A percentile compares a stretch with the other conserved stretches of the same genome.
phyloP scores from a whole-genome alignment of 2,329 filamentous ascomycete genomes.

The Claviceps digitariae region DNA sequence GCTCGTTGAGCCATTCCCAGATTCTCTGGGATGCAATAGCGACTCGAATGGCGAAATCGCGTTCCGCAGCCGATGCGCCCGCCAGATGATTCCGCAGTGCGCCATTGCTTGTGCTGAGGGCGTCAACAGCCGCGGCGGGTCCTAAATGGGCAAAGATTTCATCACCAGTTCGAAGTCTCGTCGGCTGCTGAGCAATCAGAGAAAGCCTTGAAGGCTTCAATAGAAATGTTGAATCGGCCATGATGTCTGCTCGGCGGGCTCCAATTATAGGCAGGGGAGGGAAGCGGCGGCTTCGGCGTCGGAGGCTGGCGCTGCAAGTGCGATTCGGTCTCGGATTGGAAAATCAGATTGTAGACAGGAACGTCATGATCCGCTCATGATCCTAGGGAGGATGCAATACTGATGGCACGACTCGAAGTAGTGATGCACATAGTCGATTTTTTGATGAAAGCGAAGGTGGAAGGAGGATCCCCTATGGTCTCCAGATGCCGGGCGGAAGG shows the following conservation, averaged over 20 bases:
- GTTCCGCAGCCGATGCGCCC: constrained; percentile 48
- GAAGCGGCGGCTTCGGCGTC: too few relatives aligned
- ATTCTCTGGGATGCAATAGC: constrained; percentile 59
- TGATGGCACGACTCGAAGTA: constrained; percentile 10
- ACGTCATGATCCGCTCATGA: constrained; percentile 17
- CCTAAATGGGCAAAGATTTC: constrained; percentile 49
- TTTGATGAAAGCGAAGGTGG: background rate
- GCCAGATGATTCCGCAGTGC: constrained; percentile 46
- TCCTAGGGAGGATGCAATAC: constrained; percentile 19
- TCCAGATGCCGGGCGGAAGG: background rate
- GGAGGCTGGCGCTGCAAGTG: background rate
- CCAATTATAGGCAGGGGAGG: background rate
- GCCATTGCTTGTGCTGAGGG: constrained; percentile 40
- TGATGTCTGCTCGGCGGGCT: constrained; percentile 9
- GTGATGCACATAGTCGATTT: constrained; percentile 8
- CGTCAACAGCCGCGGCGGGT: constrained; percentile 46
- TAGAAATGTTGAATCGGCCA: constrained; percentile 21
- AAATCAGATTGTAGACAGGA: background rate
- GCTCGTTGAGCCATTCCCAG: constrained; percentile 62
- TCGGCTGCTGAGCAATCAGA: constrained; percentile 25
- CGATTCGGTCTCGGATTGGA: background rate
- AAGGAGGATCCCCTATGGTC: background rate
- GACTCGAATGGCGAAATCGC: constrained; percentile 57
- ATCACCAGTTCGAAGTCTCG: constrained; percentile 34
- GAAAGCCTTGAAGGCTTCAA: constrained; percentile 21